A percentile compares a stretch with the other conserved stretches of the same genome.
phyloP scores from a whole-genome alignment of 139 green algal species.

The Astrephomene gubernaculifera region DNA sequence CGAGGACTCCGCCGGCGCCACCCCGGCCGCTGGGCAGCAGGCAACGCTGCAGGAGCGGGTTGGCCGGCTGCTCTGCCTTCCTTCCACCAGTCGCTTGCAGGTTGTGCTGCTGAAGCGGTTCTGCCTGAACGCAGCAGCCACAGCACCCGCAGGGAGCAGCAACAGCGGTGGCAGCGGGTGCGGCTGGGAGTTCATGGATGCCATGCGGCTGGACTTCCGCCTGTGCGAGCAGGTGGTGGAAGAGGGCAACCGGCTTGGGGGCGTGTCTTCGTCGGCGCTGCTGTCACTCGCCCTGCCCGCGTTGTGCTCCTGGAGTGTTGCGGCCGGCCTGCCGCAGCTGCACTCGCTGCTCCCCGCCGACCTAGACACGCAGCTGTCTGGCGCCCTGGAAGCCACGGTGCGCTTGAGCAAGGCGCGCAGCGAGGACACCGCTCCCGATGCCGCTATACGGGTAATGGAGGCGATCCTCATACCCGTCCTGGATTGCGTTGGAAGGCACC shows the following conservation, averaged over 20 bases:
- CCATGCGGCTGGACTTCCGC: neutral
- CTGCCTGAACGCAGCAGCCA: neutral
- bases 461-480: neutral
- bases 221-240: neutral
- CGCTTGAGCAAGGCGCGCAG: neutral
- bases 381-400: neutral
- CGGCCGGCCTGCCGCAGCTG: neutral
- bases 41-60: neutral
- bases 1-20: too few species aligned
- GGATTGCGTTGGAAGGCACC: neutral
- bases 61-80: neutral
- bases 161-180: neutral
- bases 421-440: neutral
- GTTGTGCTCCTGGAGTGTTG: neutral
- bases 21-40: too few species aligned
- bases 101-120: neutral
- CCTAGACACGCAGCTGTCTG: neutral
- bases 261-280: neutral
- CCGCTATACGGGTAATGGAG: neutral
- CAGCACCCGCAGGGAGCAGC: neutral
- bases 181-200: slow-evolving; percentile 7
- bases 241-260: neutral
- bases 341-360: neutral
- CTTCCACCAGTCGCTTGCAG: neutral
- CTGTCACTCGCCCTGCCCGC: neutral